Evolutionary conservation across 176 grass and related monocot genomes (phyloP).

Genomic region (Tuctoria greenei): DNA sequence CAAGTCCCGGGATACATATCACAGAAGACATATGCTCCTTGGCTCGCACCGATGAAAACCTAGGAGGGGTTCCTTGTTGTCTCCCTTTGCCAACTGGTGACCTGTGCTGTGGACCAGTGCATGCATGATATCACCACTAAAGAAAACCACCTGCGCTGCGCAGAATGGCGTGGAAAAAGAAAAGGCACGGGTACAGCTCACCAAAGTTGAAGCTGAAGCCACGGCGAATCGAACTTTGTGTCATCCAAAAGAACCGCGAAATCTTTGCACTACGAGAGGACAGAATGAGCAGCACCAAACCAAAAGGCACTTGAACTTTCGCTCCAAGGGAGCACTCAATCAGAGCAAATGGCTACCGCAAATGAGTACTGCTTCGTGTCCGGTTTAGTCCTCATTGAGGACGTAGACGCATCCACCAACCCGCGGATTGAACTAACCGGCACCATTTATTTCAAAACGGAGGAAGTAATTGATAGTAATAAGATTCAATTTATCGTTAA

Average conservation of each 20-base stretch:
- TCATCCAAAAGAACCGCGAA: slow-evolving; percentile 26
- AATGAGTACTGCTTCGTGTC: neutral
- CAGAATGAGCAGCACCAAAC: slow-evolving; percentile 5
- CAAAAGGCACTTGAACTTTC: slow-evolving; percentile 29
- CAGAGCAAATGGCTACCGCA: neutral
- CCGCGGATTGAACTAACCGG: neutral
- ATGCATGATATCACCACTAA: neutral
- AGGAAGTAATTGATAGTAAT: no score
- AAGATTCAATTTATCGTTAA: neutral
- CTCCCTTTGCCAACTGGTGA: slow-evolving; percentile 8
- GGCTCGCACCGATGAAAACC: neutral
- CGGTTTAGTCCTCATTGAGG: neutral
- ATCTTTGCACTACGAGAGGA: slow-evolving; percentile 33
- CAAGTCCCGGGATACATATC: neutral
- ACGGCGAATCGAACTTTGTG: slow-evolving; percentile 20
- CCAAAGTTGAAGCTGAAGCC: slow-evolving; percentile 22
- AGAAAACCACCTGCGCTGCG: slow-evolving; percentile 7
- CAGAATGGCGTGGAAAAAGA: neutral
- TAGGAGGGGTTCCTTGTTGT: neutral
- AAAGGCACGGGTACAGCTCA: slow-evolving; percentile 27
- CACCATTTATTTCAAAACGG: no score
- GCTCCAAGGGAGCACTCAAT: neutral
- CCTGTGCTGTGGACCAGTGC: neutral
- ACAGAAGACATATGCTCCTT: neutral
- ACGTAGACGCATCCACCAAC: neutral